These are phyloP conservation scores for Dactylellina parvicollis DNA, from an alignment of 2,329 filamentous ascomycete species.

Conservation along the genomic window DNA sequence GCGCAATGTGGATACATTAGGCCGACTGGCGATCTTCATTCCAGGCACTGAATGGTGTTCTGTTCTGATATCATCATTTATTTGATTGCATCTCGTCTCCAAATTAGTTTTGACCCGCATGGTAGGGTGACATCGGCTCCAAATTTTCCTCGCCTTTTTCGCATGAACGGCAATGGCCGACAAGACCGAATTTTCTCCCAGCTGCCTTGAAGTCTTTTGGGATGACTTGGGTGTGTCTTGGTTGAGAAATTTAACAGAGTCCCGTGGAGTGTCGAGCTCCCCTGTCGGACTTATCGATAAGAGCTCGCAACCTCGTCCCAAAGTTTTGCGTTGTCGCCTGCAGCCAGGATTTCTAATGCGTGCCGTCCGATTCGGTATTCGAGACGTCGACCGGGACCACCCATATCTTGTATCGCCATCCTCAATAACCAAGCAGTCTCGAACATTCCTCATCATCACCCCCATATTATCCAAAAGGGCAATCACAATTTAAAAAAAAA, in stretches of 20 bases:
- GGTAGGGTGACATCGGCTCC: too few relatives aligned
- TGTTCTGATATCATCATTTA: too few relatives aligned
- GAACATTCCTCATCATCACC: background rate
- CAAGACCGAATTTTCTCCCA: too few relatives aligned
- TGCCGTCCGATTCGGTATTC: background rate
- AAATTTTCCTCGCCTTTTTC: too few relatives aligned
- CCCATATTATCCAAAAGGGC: background rate
- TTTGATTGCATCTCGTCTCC: too few relatives aligned
- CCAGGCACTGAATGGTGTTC: background rate
- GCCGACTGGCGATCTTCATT: conserved; percentile 3
- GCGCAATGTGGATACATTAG: conserved; percentile 10
- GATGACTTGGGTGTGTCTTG: too few relatives aligned
- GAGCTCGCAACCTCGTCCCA: conserved; percentile 11
- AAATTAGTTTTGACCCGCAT: too few relatives aligned
- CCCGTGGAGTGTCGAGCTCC: too few relatives aligned
- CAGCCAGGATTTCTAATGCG: background rate
- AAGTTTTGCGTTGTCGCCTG: conserved; percentile 8
- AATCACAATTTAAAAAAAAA: too few relatives aligned
- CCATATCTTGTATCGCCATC: conserved; percentile 13
- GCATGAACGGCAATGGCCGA: too few relatives aligned
- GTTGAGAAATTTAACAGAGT: background rate
- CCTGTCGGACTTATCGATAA: conserved; percentile 34
- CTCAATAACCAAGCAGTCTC: too few relatives aligned
- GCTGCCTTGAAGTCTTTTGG: too few relatives aligned
- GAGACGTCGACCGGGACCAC: background rate